Conservation (phyloP, 2,329 filamentous ascomycete species). For the Aspergillus pseudotamarii region DNA sequence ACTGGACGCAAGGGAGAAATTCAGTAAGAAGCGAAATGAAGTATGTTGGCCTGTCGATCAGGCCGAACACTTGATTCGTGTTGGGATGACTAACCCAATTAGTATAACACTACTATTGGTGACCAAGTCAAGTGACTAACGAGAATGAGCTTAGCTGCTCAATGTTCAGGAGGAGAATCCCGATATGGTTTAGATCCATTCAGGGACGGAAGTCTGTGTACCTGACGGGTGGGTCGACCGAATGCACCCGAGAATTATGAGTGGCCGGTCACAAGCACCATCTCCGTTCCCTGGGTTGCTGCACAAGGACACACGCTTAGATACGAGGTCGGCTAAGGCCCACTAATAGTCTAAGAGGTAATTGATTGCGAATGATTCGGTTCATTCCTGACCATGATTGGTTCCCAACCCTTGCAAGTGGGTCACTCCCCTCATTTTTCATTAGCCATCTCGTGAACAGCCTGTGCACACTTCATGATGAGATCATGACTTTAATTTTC, state of each 20-base stretch:
- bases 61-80: neutral
- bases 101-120: neutral
- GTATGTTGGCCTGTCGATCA: neutral
- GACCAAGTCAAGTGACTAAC: slow-evolving; percentile 2
- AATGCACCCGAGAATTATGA: neutral
- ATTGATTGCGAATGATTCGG: neutral
- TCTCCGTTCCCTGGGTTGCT: neutral
- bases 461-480: slow-evolving; percentile 2
- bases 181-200: neutral
- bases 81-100: neutral
- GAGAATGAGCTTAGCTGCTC: neutral
- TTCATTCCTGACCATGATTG: neutral
- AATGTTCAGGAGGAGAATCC: neutral
- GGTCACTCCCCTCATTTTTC: neutral
- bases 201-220: neutral
- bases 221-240: slow-evolving; percentile 5
- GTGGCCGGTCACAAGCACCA: neutral
- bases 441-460: neutral
- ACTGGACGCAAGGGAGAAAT: neutral
- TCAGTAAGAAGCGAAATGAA: neutral
- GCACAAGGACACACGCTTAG: no score
- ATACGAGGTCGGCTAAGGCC: neutral
- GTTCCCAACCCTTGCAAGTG: neutral
- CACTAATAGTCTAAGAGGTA: neutral
- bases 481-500: slow-evolving; percentile 14